phyloP scores from a whole-genome alignment of 148 eudicot species.

The Rhododendron kiyosumense region DNA sequence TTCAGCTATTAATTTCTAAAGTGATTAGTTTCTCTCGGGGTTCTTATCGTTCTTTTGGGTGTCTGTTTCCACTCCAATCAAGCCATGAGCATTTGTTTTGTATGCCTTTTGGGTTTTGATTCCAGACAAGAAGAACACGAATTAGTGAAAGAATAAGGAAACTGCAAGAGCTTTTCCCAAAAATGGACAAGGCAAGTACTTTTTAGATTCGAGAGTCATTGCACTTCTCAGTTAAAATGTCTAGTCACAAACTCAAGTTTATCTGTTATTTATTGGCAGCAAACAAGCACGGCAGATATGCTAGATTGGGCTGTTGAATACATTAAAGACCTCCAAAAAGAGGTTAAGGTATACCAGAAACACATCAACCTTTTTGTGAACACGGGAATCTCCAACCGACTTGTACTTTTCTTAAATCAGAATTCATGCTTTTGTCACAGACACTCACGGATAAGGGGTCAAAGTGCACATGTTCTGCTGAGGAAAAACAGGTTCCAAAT shows the following conservation, averaged over 20 bases:
- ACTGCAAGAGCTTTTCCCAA: slow-evolving; percentile 54
- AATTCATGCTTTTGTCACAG: slow-evolving; percentile 23
- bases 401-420: slow-evolving; percentile 1
- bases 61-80: neutral
- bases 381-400: slow-evolving; percentile 4
- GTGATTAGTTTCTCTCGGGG: neutral
- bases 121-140: slow-evolving; percentile 44
- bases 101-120: neutral
- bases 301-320: slow-evolving; percentile 53
- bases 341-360: slow-evolving; percentile 14
- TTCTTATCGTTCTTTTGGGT: too few relatives aligned
- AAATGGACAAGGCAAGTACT: slow-evolving; percentile 47
- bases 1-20: neutral
- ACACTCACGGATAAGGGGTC: slow-evolving; percentile 25
- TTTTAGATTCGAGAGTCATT: neutral
- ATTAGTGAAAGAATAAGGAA: slow-evolving; percentile 53
- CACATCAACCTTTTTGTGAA: neutral
- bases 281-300: slow-evolving; percentile 58
- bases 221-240: neutral
- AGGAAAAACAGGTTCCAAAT: slow-evolving; percentile 5
- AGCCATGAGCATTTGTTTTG: neutral
- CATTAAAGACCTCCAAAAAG: slow-evolving; percentile 43
- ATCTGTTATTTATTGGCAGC: slow-evolving; percentile 26
- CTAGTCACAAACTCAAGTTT: neutral
- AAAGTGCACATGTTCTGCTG: slow-evolving; percentile 36